Evolutionary conservation across 805 yeast species (phyloP).

Genomic region (Candida pseudofarinosa): DNA sequence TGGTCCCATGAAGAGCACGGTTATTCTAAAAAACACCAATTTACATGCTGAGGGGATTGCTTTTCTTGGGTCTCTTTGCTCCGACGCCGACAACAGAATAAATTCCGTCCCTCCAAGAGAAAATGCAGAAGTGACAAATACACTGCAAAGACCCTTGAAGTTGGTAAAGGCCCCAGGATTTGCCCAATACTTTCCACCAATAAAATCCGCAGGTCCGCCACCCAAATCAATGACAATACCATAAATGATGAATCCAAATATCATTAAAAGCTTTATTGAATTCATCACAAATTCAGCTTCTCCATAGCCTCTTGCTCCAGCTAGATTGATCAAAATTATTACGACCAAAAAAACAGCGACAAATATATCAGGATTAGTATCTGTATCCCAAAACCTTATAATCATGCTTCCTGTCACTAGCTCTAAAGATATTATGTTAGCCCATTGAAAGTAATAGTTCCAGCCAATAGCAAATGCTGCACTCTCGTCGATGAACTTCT

Average conservation of each 20-base stretch:
- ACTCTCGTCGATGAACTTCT: constrained; percentile 32
- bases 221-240: constrained; percentile 24
- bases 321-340: constrained; percentile 19
- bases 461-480: constrained; percentile 41
- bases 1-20: constrained; percentile 36
- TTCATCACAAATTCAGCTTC: constrained; percentile 29
- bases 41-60: constrained; percentile 41
- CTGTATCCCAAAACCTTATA: constrained; percentile 30
- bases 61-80: constrained; percentile 34
- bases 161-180: constrained; percentile 35
- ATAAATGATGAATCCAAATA: constrained; percentile 25
- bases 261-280: constrained; percentile 18
- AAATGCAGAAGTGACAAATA: constrained; percentile 38
- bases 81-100: constrained; percentile 36
- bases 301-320: constrained; percentile 25
- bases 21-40: constrained; percentile 34
- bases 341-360: constrained; percentile 25
- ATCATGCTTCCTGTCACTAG: constrained; percentile 37
- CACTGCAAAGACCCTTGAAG: constrained; percentile 38
- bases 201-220: constrained; percentile 18
- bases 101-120: constrained; percentile 40
- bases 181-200: constrained; percentile 42
- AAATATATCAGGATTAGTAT: constrained; percentile 34
- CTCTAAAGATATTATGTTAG: constrained; percentile 34
- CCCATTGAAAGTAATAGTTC: constrained; percentile 37